Conservation (phyloP, 805 yeast species). For the Barnettozyma californica region DNA sequence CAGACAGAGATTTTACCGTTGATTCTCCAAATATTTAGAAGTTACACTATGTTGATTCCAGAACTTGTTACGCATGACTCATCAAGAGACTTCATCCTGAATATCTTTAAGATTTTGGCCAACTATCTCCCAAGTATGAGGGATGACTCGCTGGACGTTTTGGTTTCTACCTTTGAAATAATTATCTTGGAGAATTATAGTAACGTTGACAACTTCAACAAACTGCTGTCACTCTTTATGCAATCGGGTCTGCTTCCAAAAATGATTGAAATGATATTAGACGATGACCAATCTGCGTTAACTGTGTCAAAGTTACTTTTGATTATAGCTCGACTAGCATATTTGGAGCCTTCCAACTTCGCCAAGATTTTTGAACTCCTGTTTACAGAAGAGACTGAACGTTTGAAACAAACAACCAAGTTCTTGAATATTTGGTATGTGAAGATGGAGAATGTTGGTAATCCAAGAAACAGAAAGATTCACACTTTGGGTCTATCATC, state of each 20-base stretch:
- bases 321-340: constrained; percentile 32
- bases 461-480: constrained; percentile 70
- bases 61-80: constrained; percentile 32
- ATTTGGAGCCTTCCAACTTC: constrained; percentile 27
- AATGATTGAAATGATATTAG: constrained; percentile 26
- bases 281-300: constrained; percentile 28
- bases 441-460: constrained; percentile 55
- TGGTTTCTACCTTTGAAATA: constrained; percentile 51
- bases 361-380: constrained; percentile 26
- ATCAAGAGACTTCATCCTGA: constrained; percentile 29
- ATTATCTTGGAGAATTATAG: constrained; percentile 27
- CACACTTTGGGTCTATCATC: constrained; percentile 57
- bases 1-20: constrained; percentile 73
- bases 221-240: constrained; percentile 18
- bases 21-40: constrained; percentile 54
- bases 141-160: constrained; percentile 60
- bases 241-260: constrained; percentile 25
- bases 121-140: constrained; percentile 56
- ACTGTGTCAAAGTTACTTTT: constrained; percentile 30
- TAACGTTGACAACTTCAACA: constrained; percentile 17
- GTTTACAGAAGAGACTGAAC: constrained; percentile 22
- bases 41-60: constrained; percentile 51
- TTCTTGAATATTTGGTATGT: constrained; percentile 35
- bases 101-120: constrained; percentile 44
- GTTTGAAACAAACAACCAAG: constrained; percentile 24